Base-by-base conservation (phyloP, 139 green algal species). In the Gonium pectorale region DNA sequence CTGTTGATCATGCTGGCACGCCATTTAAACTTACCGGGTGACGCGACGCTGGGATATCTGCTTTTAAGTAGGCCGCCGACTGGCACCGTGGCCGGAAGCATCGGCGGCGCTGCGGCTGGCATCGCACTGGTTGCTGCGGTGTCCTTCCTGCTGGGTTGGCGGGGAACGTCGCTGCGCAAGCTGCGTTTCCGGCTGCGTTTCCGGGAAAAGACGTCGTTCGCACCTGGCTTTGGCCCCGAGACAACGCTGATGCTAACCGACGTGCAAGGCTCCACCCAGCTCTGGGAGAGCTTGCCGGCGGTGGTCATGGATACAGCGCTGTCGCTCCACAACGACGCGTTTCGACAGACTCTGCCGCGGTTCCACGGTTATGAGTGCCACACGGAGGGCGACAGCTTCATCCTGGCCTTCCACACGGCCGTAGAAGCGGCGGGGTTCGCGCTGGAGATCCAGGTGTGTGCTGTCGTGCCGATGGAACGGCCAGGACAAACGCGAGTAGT, bases 201-300 rank as follows among this genome's bases (percentile, higher is more conserved):
- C 13, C 75, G 71, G 59, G 59, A 82, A 15, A 27, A 29, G 3
- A 35, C 59, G 0, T 72, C 59, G 2, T 13, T n/a, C 0, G 80
- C 80, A n/a, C 80, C 80, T 2, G 68, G 80, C 9, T 68, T 31
- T 29, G 80, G 80, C 21, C 68, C 68, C 1, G 68, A 86, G 19
- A 86, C 80, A 3, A 86, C 80, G 40, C 56, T 86, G 5, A 68
- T 86, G 54, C 68, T 86, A 41, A 80, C 80, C 2, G 80, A 86
- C 54, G 67, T 80, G 29, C 80, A 86, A 56, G 72, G 74, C 80
- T 78, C 75, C 13, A 82, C 75, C 0, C 41, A 38, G 26, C 54
- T 82, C 5, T 82, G 79, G 79, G 79, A 86, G 79, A 44, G 52
- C 29, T 67, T 86, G 37, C 80, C 80, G 4, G 46, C 67, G 6